These are phyloP conservation scores for Metschnikowia picachoensis DNA, from an alignment of 805 yeast species.

Conservation along the genomic window DNA sequence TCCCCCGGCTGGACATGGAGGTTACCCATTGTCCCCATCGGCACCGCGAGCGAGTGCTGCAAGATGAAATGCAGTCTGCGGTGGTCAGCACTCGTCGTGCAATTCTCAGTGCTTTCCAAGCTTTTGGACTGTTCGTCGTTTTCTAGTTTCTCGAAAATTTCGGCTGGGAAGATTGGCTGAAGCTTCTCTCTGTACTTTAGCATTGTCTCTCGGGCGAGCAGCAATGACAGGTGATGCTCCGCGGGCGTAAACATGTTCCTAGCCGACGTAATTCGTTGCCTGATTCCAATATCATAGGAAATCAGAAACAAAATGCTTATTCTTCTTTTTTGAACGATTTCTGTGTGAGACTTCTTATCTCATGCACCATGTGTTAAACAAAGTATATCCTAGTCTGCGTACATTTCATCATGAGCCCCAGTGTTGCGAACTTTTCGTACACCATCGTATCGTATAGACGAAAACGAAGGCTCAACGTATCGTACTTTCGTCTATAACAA, in stretches of 20 bases:
- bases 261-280: conserved; percentile 10
- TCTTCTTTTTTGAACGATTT: too few relatives aligned
- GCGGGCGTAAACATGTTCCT: conserved; percentile 4
- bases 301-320: background rate
- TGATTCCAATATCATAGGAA: background rate
- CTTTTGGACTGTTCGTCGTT: too few relatives aligned
- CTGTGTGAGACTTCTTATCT: too few relatives aligned
- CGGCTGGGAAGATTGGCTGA: conserved; percentile 13
- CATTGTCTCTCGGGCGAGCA: conserved; percentile 8
- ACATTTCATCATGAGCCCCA: too few relatives aligned
- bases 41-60: conserved; percentile 31
- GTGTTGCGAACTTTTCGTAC: too few relatives aligned
- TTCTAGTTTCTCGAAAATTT: conserved; percentile 4
- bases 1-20: conserved; percentile 38
- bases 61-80: conserved; percentile 18
- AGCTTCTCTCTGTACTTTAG: conserved; percentile 14
- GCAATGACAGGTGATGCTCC: conserved; percentile 4
- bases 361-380: too few relatives aligned
- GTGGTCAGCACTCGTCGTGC: conserved; percentile 1
- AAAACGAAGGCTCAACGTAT: too few relatives aligned
- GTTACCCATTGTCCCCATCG: conserved; percentile 28
- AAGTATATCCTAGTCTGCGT: too few relatives aligned
- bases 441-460: too few relatives aligned
- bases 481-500: too few relatives aligned
- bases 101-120: background rate